Percentiles rank a stretch among this genome's conserved stretches.
Evolutionary conservation across 2,329 filamentous ascomycete genomes (phyloP).

Genomic region (Microdochium trichocladiopsis): DNA sequence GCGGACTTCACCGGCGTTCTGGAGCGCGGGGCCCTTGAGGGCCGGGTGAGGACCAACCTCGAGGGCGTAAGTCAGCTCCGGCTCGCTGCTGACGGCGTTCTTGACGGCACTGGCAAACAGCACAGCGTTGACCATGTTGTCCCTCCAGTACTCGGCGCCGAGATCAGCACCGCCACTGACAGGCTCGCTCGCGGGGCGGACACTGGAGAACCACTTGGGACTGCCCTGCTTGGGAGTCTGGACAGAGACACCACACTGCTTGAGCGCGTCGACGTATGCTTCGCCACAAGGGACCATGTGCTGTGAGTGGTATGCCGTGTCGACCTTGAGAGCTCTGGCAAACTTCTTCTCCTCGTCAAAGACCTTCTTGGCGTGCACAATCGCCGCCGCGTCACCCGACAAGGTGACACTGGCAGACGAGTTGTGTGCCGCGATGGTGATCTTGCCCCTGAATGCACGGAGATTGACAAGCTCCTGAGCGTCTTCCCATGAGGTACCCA

Average conservation of each 20-base stretch:
- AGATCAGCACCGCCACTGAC: constrained; percentile 8
- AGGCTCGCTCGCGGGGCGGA: constrained; percentile 12
- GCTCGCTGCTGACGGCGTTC: constrained; percentile 6
- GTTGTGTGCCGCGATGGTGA: neutral
- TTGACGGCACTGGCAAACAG: constrained; percentile 20
- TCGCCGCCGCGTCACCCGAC: neutral
- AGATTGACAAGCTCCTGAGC: constrained; percentile 18
- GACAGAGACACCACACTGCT: constrained; percentile 9
- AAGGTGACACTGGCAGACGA: neutral
- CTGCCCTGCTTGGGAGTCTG: constrained; percentile 10
- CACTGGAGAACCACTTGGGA: constrained; percentile 14
- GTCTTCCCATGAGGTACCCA: constrained; percentile 16
- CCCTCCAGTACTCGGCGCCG: neutral
- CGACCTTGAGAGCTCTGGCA: neutral
- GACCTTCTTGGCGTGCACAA: neutral
- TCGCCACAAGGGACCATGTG: neutral
- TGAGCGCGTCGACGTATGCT: neutral
- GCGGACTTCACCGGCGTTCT: neutral
- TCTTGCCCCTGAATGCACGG: constrained; percentile 2
- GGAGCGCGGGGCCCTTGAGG: constrained; percentile 15
- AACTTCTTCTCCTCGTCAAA: neutral
- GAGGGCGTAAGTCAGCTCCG: constrained; percentile 5
- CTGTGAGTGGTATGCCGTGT: neutral
- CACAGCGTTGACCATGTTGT: neutral
- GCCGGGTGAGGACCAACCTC: constrained; percentile 24